Conservation (phyloP, 768 basidiomycete genomes). For the Tubosaeta sp. region DNA sequence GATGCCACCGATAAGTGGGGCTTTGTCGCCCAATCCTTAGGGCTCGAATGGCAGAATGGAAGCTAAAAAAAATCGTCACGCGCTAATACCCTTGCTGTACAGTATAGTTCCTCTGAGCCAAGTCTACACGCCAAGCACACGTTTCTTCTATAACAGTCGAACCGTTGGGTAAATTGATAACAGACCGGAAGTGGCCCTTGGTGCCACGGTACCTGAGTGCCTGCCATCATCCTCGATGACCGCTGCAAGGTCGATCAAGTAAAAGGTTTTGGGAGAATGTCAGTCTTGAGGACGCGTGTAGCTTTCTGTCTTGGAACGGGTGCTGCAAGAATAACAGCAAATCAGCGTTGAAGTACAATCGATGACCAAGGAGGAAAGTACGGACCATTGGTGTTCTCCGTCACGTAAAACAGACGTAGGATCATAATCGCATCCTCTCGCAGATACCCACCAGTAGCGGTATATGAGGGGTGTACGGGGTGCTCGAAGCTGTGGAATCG, state of each 20-base stretch:
- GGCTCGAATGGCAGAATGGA: constrained; percentile 36
- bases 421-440: constrained; percentile 86
- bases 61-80: constrained; percentile 4
- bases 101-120: neutral
- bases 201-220: neutral
- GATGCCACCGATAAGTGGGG: constrained; percentile 77
- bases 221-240: neutral
- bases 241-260: constrained; percentile 1
- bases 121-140: neutral
- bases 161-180: neutral
- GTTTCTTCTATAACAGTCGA: neutral
- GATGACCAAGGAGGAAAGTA: neutral
- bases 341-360: constrained; percentile 4
- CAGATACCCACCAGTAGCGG: constrained; percentile 69
- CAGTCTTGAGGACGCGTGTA: constrained; percentile 81
- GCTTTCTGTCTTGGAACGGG: constrained; percentile 87
- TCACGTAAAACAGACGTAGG: constrained; percentile 84
- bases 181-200: neutral
- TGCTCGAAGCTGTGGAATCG: constrained; percentile 53
- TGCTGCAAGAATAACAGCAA: constrained; percentile 44
- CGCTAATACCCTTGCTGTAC: neutral
- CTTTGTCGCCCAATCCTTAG: constrained; percentile 66
- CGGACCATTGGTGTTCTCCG: constrained; percentile 88
- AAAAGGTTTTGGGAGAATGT: constrained; percentile 40
- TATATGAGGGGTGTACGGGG: constrained; percentile 70